Conservation (phyloP, 768 basidiomycete genomes). For the Sistotremastrum niveocremeum region DNA sequence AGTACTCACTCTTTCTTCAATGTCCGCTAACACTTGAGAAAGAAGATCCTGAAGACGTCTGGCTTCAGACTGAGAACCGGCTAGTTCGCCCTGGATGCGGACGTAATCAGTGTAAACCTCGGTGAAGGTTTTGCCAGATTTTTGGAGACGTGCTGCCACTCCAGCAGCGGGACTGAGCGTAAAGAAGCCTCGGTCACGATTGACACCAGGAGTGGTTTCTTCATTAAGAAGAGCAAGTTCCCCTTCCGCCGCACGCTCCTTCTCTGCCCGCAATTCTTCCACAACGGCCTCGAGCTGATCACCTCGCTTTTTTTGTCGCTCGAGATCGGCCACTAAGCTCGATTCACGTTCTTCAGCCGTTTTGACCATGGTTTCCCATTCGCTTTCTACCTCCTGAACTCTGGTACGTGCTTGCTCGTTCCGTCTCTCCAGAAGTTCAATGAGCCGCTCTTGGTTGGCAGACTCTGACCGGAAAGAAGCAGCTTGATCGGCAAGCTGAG, state of each 20-base stretch:
- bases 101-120: conserved; percentile 90
- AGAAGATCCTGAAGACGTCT: conserved; percentile 76
- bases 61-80: conserved; percentile 67
- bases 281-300: conserved; percentile 60
- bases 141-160: conserved; percentile 70
- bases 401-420: conserved; percentile 76
- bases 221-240: conserved; percentile 47
- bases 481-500: conserved; percentile 75
- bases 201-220: not conserved
- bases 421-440: conserved; percentile 76
- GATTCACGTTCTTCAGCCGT: conserved; percentile 56
- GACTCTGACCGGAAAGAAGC: conserved; percentile 70
- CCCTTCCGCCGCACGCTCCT: conserved; percentile 58
- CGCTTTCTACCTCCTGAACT: conserved; percentile 69
- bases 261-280: conserved; percentile 59
- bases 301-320: conserved; percentile 53
- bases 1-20: conserved; percentile 69
- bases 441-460: conserved; percentile 56
- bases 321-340: conserved; percentile 52
- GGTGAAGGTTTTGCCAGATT: conserved; percentile 79
- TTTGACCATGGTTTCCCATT: conserved; percentile 65
- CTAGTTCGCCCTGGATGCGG: conserved; percentile 68
- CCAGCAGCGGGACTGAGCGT: conserved; percentile 80
- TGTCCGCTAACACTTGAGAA: conserved; percentile 69
- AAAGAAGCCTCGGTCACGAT: conserved; percentile 27